phyloP scores from a whole-genome alignment of 2,329 filamentous ascomycete species.

The Fusarium azukiicola region DNA sequence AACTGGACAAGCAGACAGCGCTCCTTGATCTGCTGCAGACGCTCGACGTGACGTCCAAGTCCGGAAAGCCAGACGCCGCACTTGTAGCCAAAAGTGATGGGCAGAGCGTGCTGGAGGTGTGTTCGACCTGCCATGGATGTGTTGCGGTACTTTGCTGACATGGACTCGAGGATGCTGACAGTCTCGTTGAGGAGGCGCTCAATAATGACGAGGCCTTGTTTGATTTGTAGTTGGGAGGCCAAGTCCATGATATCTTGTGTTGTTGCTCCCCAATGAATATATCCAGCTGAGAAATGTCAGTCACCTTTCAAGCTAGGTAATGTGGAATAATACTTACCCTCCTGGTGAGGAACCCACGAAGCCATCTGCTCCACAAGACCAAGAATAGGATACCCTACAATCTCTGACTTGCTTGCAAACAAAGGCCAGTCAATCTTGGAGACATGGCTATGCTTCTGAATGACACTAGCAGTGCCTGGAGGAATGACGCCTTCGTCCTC shows the following conservation, averaged over 20 bases:
- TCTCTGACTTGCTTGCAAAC: constrained; percentile 69
- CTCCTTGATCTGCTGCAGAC: constrained; percentile 69
- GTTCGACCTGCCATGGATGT: constrained; percentile 79
- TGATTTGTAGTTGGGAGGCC: constrained; percentile 75
- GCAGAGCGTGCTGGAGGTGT: constrained; percentile 78
- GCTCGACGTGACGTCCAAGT: constrained; percentile 70
- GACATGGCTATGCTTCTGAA: constrained; percentile 61
- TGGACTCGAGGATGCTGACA: constrained; percentile 65
- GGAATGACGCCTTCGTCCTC: constrained; percentile 71
- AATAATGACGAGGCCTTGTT: constrained; percentile 70
- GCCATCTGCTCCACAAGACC: constrained; percentile 69
- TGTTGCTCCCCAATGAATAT: constrained; percentile 80
- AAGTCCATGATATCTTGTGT: constrained; percentile 81
- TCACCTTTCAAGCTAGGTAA: too few species aligned
- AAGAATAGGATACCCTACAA: constrained; percentile 76
- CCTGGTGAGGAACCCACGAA: constrained; percentile 38
- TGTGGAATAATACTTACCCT: constrained; percentile 50
- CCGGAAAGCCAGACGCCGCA: constrained; percentile 76
- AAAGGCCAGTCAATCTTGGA: constrained; percentile 52
- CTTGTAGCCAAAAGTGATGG: constrained; percentile 79
- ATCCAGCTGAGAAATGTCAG: constrained; percentile 53
- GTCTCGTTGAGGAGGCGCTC: constrained; percentile 68
- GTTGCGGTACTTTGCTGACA: constrained; percentile 71
- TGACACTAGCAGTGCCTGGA: constrained; percentile 57
- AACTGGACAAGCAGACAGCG: constrained; percentile 76